These are phyloP conservation scores for Elsinoe perseae DNA, from an alignment of 2,329 filamentous ascomycete species.

Conservation along the genomic window DNA sequence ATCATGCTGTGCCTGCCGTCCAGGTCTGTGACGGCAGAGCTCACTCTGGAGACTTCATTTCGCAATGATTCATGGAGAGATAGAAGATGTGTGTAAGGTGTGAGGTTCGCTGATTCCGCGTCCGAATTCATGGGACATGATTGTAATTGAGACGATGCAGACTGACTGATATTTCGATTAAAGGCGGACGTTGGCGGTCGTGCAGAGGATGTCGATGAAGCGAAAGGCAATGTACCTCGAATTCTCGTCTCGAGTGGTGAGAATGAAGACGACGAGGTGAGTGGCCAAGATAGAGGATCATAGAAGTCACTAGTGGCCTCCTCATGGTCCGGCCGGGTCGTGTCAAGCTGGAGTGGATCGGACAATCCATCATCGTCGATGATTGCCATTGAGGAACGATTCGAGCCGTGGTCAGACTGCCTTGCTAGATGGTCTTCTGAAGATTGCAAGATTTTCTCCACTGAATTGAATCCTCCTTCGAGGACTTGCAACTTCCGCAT, in stretches of 20 bases:
- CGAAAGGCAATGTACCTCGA: neutral
- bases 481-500: slow-evolving; percentile 38
- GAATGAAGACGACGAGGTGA: slow-evolving; percentile 21
- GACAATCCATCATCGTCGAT: neutral
- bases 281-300: slow-evolving; percentile 23
- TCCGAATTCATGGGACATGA: slow-evolving; percentile 22
- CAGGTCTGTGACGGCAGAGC: slow-evolving; percentile 49
- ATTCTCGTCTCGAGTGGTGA: slow-evolving; percentile 19
- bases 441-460: slow-evolving; percentile 34
- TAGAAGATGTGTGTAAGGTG: slow-evolving; percentile 50
- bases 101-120: slow-evolving; percentile 34
- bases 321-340: neutral
- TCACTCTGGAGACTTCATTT: slow-evolving; percentile 50
- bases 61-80: slow-evolving; percentile 54
- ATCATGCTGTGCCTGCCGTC: slow-evolving; percentile 56
- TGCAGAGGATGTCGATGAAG: neutral
- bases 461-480: slow-evolving; percentile 37
- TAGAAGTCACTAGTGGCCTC: neutral
- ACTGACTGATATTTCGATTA: slow-evolving; percentile 18
- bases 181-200: neutral
- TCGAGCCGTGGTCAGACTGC: neutral
- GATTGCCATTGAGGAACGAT: neutral
- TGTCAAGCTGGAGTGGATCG: neutral
- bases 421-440: neutral
- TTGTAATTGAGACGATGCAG: neutral